Conservation (phyloP, 2,329 filamentous ascomycete genomes). For the Zasmidium cellare region DNA sequence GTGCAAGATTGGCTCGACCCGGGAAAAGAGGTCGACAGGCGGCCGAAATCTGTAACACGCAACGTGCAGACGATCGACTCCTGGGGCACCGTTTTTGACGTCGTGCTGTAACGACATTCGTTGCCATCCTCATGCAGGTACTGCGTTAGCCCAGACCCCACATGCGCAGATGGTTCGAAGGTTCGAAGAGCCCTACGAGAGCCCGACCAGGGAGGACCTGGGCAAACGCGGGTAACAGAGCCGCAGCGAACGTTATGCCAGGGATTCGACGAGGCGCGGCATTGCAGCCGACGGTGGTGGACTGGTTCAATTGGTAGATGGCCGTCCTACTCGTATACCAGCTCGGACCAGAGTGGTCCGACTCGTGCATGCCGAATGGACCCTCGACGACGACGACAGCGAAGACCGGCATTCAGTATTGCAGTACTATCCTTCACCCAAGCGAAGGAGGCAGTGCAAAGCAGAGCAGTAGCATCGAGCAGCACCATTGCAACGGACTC, state of each 20-base stretch:
- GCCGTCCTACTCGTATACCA: neutral
- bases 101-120: conserved; percentile 25
- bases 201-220: conserved; percentile 3
- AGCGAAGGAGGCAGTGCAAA: conserved; percentile 23
- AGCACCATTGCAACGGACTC: neutral
- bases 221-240: conserved; percentile 2
- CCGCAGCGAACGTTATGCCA: conserved; percentile 1
- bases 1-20: conserved; percentile 26
- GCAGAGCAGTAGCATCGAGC: neutral
- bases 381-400: neutral
- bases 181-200: conserved; percentile 5
- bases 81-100: conserved; percentile 18
- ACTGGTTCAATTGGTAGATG: neutral
- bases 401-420: neutral
- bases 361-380: neutral
- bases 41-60: conserved; percentile 24
- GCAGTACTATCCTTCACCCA: conserved; percentile 19
- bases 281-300: neutral
- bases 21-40: conserved; percentile 14
- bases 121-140: conserved; percentile 27
- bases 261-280: neutral
- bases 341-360: neutral
- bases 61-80: conserved; percentile 25
- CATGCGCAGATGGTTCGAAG: conserved; percentile 7
- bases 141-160: conserved; percentile 23